A percentile compares a stretch with the other conserved stretches of the same genome.
Conservation (phyloP, 352 stramenopile genomes). For the Elongisporangium undulatum region DNA sequence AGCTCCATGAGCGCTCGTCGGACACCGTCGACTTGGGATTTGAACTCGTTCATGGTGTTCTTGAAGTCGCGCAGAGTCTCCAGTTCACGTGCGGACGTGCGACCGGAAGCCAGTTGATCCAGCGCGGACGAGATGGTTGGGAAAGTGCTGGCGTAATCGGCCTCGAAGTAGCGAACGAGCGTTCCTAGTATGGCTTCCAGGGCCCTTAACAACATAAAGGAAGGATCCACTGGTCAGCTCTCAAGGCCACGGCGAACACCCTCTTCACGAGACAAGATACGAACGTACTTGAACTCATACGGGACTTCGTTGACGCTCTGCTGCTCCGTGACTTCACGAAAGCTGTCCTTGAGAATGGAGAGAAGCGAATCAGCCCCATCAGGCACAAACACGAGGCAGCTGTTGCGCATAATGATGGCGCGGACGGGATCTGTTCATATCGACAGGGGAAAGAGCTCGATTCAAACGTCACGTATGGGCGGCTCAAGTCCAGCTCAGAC, state of each 20-base stretch:
- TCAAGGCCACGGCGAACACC: not conserved
- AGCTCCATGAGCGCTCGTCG: conserved; percentile 59
- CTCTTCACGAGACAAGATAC: not conserved
- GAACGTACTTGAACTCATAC: conserved; percentile 69
- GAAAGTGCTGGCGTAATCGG: conserved; percentile 41
- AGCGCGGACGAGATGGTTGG: conserved; percentile 39
- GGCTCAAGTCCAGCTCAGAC: not conserved
- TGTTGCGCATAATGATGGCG: conserved; percentile 68
- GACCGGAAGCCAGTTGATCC: conserved; percentile 42
- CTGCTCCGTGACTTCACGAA: conserved; percentile 40
- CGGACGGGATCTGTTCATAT: conserved; percentile 44
- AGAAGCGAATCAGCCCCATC: conserved; percentile 53
- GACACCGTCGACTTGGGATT: conserved; percentile 58
- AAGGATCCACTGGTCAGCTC: conserved; percentile 9
- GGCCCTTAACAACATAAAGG: conserved; percentile 17
- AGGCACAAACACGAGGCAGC: conserved; percentile 55
- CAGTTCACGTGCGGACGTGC: conserved; percentile 41
- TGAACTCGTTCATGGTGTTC: conserved; percentile 68
- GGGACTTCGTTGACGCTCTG: conserved; percentile 32
- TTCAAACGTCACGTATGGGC: conserved; percentile 1
- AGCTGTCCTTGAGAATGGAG: conserved; percentile 62
- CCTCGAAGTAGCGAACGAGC: conserved; percentile 45
- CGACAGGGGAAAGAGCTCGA: not conserved
- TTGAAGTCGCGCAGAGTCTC: conserved; percentile 65
- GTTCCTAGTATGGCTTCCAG: conserved; percentile 60